A percentile compares a stretch with the other conserved stretches of the same genome.
Evolutionary conservation across 345 rosid genomes (phyloP).

Genomic region (Odontarrhena argentea): DNA sequence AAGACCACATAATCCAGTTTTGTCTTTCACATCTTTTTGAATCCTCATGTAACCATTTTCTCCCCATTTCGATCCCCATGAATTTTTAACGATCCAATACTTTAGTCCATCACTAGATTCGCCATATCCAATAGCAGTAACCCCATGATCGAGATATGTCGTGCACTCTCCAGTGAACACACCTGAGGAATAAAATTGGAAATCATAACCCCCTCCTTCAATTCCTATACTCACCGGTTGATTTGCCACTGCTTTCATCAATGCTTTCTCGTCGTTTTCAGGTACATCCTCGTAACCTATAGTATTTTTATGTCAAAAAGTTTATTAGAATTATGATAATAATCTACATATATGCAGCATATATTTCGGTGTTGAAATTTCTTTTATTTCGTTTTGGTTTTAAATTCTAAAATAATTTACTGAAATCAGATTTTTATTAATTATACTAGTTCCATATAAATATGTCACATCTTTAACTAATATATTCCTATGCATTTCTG

Average conservation of each 20-base stretch:
- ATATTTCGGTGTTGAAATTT: neutral
- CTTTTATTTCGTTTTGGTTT: neutral
- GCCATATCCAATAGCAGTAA: slow-evolving; percentile 59
- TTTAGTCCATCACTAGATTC: slow-evolving; percentile 32
- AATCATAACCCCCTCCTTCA: slow-evolving; percentile 47
- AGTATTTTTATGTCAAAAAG: slow-evolving; percentile 13
- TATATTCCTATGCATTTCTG: too few relatives aligned
- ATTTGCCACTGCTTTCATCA: slow-evolving; percentile 58
- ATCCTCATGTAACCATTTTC: slow-evolving; percentile 66
- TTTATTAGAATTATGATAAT: neutral
- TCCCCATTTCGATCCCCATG: slow-evolving; percentile 71
- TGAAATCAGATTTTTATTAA: too few relatives aligned
- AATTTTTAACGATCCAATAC: slow-evolving; percentile 65
- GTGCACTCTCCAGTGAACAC: slow-evolving; percentile 53
- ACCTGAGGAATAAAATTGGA: slow-evolving; percentile 56
- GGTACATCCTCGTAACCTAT: slow-evolving; percentile 57
- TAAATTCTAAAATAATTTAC: too few relatives aligned
- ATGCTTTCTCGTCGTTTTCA: slow-evolving; percentile 47
- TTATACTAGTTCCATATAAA: too few relatives aligned
- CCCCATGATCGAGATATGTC: slow-evolving; percentile 49
- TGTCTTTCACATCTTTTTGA: slow-evolving; percentile 36
- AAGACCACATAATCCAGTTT: slow-evolving; percentile 61
- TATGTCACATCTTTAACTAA: too few relatives aligned
- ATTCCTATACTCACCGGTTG: slow-evolving; percentile 64
- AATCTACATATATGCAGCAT: neutral